Evolutionary conservation across 108 stramenopile species (phyloP).

Genomic region (Aurantiochytrium sp.): DNA sequence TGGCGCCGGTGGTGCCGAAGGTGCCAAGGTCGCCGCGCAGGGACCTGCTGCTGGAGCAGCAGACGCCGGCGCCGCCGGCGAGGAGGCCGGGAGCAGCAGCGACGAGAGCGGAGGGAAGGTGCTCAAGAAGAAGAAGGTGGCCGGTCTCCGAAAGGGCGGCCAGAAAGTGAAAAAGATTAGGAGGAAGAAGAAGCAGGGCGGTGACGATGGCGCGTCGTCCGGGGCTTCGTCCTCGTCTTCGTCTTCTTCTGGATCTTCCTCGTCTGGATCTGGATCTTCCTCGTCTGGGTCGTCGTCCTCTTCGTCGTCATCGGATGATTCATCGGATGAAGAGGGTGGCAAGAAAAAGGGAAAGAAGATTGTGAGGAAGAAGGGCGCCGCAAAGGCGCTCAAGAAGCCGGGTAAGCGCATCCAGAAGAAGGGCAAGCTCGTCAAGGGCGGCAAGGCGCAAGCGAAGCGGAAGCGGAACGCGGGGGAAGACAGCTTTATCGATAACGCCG

Average conservation of each 20-base stretch:
- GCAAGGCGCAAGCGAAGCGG: not conserved
- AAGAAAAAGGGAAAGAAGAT: constrained; percentile 1
- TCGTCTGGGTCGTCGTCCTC: no score
- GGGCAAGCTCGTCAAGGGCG: not conserved
- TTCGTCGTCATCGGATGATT: not conserved
- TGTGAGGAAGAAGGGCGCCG: not conserved
- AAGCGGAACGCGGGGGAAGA: not conserved
- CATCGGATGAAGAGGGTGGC: not conserved
- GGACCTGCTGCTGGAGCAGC: no score
- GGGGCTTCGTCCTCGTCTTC: not conserved
- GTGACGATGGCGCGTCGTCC: not conserved
- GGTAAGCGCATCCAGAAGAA: not conserved
- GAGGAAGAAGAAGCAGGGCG: not conserved
- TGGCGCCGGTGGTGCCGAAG: no score
- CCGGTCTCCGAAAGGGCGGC: not conserved
- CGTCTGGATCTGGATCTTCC: no score
- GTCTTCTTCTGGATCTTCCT: not conserved
- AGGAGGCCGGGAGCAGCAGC: no score
- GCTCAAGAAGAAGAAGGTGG: not conserved
- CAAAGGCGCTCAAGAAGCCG: not conserved
- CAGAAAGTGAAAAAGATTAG: not conserved
- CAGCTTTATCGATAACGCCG: not conserved
- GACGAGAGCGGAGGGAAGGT: not conserved
- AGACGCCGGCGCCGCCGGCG: no score
- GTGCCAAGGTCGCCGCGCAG: not conserved